phyloP scores from a whole-genome alignment of 2,329 filamentous ascomycete species.

The Aspergillus fijiensis region DNA sequence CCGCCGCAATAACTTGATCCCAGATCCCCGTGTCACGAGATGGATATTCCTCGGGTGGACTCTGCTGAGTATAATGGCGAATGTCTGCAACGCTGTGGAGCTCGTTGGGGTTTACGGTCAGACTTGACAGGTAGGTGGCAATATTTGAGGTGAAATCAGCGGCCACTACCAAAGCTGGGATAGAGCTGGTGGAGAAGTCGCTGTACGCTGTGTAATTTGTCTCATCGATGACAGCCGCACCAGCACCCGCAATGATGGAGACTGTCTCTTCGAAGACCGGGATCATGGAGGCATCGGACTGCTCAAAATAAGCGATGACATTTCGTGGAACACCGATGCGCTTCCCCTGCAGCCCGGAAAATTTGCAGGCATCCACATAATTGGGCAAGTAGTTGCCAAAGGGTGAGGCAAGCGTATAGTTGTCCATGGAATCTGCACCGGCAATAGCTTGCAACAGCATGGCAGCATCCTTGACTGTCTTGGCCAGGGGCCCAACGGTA shows the following conservation, averaged over 20 bases:
- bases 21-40: constrained; percentile 58
- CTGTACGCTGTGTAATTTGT: constrained; percentile 58
- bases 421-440: constrained; percentile 53
- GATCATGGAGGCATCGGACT: constrained; percentile 44
- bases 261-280: constrained; percentile 59
- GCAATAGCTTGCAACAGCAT: constrained; percentile 60
- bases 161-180: constrained; percentile 46
- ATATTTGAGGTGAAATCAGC: constrained; percentile 63
- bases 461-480: constrained; percentile 60
- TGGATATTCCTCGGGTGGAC: constrained; percentile 59
- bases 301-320: constrained; percentile 45
- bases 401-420: constrained; percentile 61
- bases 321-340: constrained; percentile 66
- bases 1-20: constrained; percentile 53
- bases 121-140: constrained; percentile 53
- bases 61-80: constrained; percentile 55
- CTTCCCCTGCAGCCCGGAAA: constrained; percentile 54
- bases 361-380: constrained; percentile 60
- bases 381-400: constrained; percentile 53
- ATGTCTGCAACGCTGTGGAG: constrained; percentile 55
- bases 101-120: constrained; percentile 59
- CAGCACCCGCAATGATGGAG: constrained; percentile 52
- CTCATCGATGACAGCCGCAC: constrained; percentile 61
- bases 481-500: constrained; percentile 58
- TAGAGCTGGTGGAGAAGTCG: constrained; percentile 42